These are phyloP conservation scores for Mortierella hygrophila DNA, from an alignment of 192 early-diverging fungal genomes.

Conservation along the genomic window DNA sequence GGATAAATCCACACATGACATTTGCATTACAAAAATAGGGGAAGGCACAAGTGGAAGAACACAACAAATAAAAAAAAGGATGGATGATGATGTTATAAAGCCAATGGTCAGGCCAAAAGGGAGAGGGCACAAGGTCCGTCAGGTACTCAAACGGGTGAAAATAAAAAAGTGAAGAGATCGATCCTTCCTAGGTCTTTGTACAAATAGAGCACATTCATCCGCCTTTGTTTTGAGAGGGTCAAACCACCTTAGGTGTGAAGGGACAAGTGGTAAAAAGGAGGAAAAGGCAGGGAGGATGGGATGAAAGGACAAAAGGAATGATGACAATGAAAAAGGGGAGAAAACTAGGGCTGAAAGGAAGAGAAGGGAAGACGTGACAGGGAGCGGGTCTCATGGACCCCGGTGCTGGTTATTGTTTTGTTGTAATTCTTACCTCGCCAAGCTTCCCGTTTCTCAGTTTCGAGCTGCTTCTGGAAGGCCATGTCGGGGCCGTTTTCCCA, in stretches of 20 bases:
- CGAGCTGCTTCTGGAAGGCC: slow-evolving; percentile 51
- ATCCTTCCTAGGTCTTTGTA: neutral
- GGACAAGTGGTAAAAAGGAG: neutral
- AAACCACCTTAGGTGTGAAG: neutral
- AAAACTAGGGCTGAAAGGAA: neutral
- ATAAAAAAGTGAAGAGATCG: neutral
- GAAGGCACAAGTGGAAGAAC: neutral
- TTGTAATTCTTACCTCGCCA: slow-evolving; percentile 31
- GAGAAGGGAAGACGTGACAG: neutral
- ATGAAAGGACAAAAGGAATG: neutral
- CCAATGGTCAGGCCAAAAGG: too few relatives aligned
- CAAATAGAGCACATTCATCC: neutral
- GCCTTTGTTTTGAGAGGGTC: neutral
- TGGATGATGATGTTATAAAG: neutral
- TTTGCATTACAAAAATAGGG: neutral
- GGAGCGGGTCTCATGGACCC: neutral
- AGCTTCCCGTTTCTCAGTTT: slow-evolving; percentile 34
- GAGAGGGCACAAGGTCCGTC: neutral
- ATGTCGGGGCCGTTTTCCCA: slow-evolving; percentile 53
- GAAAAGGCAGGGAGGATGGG: neutral
- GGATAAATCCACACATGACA: slow-evolving; percentile 12
- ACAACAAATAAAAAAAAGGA: neutral
- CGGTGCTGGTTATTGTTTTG: neutral
- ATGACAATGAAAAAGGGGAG: neutral
- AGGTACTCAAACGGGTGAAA: neutral